Percentiles rank a stretch among this genome's conserved stretches.
These are phyloP conservation scores for Adansonia grandidieri DNA, from an alignment of 441 rosid genomes.

Conservation along the genomic window DNA sequence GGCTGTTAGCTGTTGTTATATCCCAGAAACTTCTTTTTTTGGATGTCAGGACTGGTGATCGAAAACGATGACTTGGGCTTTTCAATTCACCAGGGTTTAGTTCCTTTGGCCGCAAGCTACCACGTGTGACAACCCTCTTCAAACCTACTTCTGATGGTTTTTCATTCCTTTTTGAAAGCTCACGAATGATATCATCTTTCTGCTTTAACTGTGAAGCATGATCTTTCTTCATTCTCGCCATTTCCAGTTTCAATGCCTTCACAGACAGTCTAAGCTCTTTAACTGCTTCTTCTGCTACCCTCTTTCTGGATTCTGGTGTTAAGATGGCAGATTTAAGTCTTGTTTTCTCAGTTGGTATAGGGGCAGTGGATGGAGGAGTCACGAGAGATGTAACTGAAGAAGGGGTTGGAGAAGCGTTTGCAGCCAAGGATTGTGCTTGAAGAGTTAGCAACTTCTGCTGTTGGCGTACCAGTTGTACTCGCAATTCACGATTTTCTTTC, in stretches of 20 bases:
- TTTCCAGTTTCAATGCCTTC: conserved; percentile 66
- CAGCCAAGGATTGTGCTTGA: conserved; percentile 70
- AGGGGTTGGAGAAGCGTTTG: conserved; percentile 68
- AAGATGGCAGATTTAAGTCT: conserved; percentile 60
- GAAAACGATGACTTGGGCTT: conserved; percentile 76
- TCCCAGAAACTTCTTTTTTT: conserved; percentile 94
- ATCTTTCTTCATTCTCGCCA: conserved; percentile 75
- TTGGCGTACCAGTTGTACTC: conserved; percentile 67
- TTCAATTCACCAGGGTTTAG: conserved; percentile 47
- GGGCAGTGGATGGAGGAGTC: conserved; percentile 72
- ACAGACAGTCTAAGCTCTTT: conserved; percentile 62
- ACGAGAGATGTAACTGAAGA: conserved; percentile 65
- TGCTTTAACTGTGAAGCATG: conserved; percentile 67
- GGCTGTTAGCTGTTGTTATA: conserved; percentile 68
- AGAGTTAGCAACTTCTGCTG: conserved; percentile 71
- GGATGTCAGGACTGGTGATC: conserved; percentile 62
- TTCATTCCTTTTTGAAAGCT: conserved; percentile 54
- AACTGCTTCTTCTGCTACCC: conserved; percentile 53
- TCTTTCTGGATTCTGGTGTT: conserved; percentile 62
- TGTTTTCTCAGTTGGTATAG: conserved; percentile 52
- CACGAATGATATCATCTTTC: conserved; percentile 63
- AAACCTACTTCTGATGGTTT: conserved; percentile 28
- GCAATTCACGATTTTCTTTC: conserved; percentile 78
- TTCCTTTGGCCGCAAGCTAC: no score
- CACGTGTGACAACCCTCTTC: no score